Base-by-base conservation (phyloP, 1,284 basidiomycete genomes). In the Anthracocystis setariae region DNA sequence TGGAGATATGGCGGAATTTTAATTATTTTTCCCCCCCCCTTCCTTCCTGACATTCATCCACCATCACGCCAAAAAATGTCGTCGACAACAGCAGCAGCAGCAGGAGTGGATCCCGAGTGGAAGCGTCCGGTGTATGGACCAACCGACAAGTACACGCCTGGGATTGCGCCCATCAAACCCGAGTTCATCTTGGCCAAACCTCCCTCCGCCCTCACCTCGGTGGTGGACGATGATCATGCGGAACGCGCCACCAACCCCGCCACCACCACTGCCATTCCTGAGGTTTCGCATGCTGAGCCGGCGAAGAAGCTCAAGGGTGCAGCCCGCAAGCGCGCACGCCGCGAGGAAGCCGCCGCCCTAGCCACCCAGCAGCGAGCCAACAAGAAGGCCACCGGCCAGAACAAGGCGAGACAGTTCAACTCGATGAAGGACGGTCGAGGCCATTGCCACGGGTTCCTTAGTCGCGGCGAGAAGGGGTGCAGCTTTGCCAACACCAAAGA, bases 311-410 rank as follows among this genome's bases (percentile, higher is more conserved):
- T 76, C 24, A 74, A 76, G 44, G 67, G 70, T 15, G 66, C 70
- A 37, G 69, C 73, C 1, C 51, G 70, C 20, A 74, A 73, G 29
- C 54, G 61, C 10, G 65, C 59, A 17, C 37, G 71, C 1, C 46
- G 59, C 8, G 74, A 66, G 23, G 70, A 73, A 48, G 70, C 70
- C 2, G 64, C 64, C n/a, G 69, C 69, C 0, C 18, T 47, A 0
- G 49, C 46, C 12, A 63, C 64, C 5, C 51, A 53, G 8, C 55
- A 68, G 23, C 43, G 60, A 4, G 53, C 49, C 10, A 47, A 52
- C 15, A 67, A 73, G 55, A 63, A 64, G 44, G 15, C 51, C 10
- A 55, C 65, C 12, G 73, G 70, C 2, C 75, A 77, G 68, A 80
- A 80, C 61, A 77, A 76, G 45, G 58, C 45, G 8, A 23, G 56